These are phyloP conservation scores for Camellia lanceoleosa DNA, from an alignment of 148 eudicot species.

Conservation along the genomic window DNA sequence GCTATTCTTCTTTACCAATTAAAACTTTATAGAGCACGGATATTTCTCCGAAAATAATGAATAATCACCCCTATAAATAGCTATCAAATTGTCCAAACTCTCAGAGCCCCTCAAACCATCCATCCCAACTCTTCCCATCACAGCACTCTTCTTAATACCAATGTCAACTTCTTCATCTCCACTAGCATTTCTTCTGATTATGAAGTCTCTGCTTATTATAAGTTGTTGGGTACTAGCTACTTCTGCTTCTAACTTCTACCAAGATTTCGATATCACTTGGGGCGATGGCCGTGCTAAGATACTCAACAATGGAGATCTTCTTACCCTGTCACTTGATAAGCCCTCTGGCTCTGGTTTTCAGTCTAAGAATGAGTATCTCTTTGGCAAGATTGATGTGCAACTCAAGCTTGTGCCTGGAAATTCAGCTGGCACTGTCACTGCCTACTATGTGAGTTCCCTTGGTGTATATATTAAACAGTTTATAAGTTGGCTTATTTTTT, in stretches of 20 bases:
- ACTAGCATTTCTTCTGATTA: background rate
- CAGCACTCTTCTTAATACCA: background rate
- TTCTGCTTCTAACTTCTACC: slow-evolving; percentile 20
- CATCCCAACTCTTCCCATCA: background rate
- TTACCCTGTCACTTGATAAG: slow-evolving; percentile 29
- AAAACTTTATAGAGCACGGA: too few species aligned
- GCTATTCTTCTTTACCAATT: background rate
- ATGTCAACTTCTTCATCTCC: slow-evolving; percentile 17
- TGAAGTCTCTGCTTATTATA: background rate
- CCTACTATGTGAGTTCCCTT: slow-evolving; percentile 29
- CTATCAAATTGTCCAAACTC: background rate
- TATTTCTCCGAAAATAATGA: too few species aligned
- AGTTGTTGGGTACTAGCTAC: background rate
- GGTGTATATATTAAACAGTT: too few species aligned
- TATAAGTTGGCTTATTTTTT: too few species aligned
- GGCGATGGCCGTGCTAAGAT: slow-evolving; percentile 39
- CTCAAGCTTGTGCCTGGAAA: slow-evolving; percentile 39
- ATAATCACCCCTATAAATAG: background rate
- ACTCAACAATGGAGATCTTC: slow-evolving; percentile 26
- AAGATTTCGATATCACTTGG: slow-evolving; percentile 34
- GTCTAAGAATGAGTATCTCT: slow-evolving; percentile 28
- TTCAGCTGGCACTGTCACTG: slow-evolving; percentile 43
- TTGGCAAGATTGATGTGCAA: slow-evolving; percentile 37
- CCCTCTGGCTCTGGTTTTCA: slow-evolving; percentile 33
- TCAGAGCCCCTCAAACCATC: background rate